Evolutionary conservation across 305 asterid species (phyloP).

Genomic region (Vinca major): DNA sequence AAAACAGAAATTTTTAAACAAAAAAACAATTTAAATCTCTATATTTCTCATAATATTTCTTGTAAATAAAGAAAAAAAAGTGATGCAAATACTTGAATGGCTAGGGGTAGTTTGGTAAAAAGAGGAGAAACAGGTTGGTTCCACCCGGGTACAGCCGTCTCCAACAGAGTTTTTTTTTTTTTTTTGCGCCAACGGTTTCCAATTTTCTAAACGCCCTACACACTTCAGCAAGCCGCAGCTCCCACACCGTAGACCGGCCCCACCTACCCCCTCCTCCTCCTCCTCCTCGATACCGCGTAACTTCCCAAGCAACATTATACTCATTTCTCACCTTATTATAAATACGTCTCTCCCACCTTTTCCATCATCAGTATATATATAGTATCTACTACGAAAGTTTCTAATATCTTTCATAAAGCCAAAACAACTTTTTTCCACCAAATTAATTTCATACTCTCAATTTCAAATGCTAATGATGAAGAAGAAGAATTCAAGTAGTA

Average conservation of each 20-base stretch:
- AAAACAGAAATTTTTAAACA: no score
- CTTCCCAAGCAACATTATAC: background rate
- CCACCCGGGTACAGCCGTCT: slow-evolving; percentile 30
- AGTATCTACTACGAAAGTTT: background rate
- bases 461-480: slow-evolving; percentile 35
- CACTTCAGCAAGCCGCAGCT: no score
- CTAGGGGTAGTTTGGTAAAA: no score
- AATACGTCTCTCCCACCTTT: background rate
- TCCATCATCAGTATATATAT: background rate
- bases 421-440: background rate
- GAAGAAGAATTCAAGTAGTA: slow-evolving; percentile 15
- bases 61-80: no score
- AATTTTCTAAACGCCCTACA: no score
- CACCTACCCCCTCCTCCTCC: no score
- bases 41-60: no score
- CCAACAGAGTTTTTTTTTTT: no score
- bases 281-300: background rate
- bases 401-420: slow-evolving; percentile 5
- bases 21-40: no score
- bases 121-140: background rate
- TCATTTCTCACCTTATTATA: background rate
- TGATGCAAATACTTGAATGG: no score
- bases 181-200: slow-evolving; percentile 22
- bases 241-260: no score
- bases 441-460: background rate